Evolutionary conservation across 352 stramenopile species (phyloP).

Genomic region (Aphanomyces stellatus): DNA sequence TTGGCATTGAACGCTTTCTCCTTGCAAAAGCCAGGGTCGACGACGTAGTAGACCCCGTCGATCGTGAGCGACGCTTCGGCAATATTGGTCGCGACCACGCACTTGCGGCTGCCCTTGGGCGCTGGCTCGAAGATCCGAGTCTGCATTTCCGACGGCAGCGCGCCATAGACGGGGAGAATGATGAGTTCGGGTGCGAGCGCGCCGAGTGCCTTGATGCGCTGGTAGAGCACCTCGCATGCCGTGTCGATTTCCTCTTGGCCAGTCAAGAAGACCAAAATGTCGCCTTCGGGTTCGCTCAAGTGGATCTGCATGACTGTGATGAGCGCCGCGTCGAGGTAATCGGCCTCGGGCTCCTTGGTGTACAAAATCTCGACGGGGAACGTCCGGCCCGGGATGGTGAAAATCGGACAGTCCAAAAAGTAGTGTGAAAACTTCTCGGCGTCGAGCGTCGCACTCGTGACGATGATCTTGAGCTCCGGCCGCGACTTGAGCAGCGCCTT

Average conservation of each 20-base stretch:
- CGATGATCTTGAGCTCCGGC: constrained; percentile 86
- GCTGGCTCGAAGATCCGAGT: constrained; percentile 98
- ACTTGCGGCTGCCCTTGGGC: constrained; percentile 93
- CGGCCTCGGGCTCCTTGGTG: constrained; percentile 96
- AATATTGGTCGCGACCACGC: constrained; percentile 99
- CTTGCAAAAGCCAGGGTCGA: constrained; percentile 95
- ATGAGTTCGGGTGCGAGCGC: constrained; percentile 96
- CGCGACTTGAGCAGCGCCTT: constrained; percentile 82
- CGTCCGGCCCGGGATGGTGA: constrained; percentile 97
- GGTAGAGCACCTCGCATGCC: constrained; percentile 96
- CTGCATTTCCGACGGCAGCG: constrained; percentile 98
- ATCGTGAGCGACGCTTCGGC: constrained; percentile 99
- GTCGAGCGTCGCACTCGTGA: constrained; percentile 93
- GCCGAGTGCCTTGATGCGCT: constrained; percentile 95
- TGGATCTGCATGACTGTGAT: constrained; percentile 99
- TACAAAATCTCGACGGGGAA: constrained; percentile 98
- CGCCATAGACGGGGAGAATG: constrained; percentile 97
- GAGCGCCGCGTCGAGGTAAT: constrained; percentile 97
- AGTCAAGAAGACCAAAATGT: constrained; percentile 99
- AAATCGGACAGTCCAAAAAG: constrained; percentile 97
- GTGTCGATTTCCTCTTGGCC: constrained; percentile 99
- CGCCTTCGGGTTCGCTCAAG: constrained; percentile 93
- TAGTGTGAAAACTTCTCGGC: constrained; percentile 97
- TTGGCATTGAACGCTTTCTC: constrained; percentile 99
- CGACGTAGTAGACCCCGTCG: constrained; percentile 95